Conservation (phyloP, 1,284 basidiomycete genomes). For the Cryptococcus hybrid region DNA sequence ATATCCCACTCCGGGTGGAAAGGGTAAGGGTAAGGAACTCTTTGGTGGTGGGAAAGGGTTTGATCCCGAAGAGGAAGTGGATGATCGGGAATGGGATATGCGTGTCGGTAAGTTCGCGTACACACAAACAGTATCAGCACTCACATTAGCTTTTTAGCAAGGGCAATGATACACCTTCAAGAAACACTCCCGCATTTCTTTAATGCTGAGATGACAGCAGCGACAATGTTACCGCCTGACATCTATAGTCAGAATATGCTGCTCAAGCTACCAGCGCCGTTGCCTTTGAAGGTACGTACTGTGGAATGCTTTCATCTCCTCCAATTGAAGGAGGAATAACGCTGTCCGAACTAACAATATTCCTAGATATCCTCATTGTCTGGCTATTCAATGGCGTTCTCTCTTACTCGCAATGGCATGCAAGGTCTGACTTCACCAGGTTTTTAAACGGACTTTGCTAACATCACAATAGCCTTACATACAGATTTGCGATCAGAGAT, state of each 20-base stretch:
- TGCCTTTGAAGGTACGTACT: conserved; percentile 39
- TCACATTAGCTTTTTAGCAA: conserved; percentile 17
- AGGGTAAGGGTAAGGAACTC: conserved; percentile 21
- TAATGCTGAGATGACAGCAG: conserved; percentile 20
- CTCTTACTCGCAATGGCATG: conserved; percentile 47
- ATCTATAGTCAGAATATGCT: conserved; percentile 42
- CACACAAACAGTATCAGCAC: too few relatives aligned
- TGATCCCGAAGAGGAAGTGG: conserved; percentile 36
- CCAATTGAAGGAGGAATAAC: conserved; percentile 4
- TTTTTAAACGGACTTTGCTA: conserved; percentile 1
- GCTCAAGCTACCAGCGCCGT: conserved; percentile 41
- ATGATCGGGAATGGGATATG: conserved; percentile 49
- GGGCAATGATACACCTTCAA: conserved; percentile 47
- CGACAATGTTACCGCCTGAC: conserved; percentile 41
- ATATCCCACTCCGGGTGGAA: conserved; percentile 1
- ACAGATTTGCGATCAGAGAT: conserved; percentile 37
- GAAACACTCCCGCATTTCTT: conserved; percentile 48
- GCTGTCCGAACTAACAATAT: not conserved
- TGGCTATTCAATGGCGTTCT: conserved; percentile 43
- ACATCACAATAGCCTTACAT: conserved; percentile 37
- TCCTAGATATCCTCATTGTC: conserved; percentile 38
- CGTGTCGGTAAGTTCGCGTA: conserved; percentile 36
- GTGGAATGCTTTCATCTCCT: too few relatives aligned
- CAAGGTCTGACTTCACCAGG: conserved; percentile 33
- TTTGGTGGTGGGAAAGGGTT: conserved; percentile 2